phyloP scores from a whole-genome alignment of 208 protist genomes.

The Vickermania spadyakhi region DNA sequence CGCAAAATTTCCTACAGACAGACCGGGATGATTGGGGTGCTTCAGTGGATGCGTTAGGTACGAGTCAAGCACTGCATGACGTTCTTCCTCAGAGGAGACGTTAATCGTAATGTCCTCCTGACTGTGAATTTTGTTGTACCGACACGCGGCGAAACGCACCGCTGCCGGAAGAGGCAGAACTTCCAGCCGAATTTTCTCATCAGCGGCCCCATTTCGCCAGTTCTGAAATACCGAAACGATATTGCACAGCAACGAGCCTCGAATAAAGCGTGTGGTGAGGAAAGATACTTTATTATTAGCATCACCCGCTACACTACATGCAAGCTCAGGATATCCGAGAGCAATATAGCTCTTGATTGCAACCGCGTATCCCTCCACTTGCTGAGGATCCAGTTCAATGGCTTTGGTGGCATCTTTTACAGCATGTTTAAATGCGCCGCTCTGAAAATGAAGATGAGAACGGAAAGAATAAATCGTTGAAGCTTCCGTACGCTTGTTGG shows the following conservation, averaged over 20 bases:
- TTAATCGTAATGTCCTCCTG: not conserved
- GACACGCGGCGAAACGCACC: not conserved
- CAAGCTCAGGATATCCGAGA: constrained; percentile 8
- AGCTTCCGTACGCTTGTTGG: constrained; percentile 2
- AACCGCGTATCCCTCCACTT: constrained; percentile 12
- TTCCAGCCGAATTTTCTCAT: not conserved
- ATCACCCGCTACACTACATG: constrained; percentile 1
- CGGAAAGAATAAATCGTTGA: constrained; percentile 9
- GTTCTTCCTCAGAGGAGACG: not conserved
- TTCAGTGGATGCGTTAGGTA: not conserved
- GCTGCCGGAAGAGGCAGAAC: not conserved
- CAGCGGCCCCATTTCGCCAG: not conserved
- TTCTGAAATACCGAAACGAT: not conserved
- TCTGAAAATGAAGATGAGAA: constrained; percentile 11
- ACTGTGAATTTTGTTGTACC: not conserved
- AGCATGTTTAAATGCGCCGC: constrained; percentile 6
- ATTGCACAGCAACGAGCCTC: constrained; percentile 4
- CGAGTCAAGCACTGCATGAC: not conserved
- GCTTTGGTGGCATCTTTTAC: constrained; percentile 11
- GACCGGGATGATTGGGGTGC: not conserved
- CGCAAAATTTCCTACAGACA: not conserved
- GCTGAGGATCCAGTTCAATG: constrained; percentile 7
- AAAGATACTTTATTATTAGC: constrained; percentile 4
- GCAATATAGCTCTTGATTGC: constrained; percentile 10
- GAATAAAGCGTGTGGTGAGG: constrained; percentile 13